phyloP scores from a whole-genome alignment of 2,329 filamentous ascomycete genomes.

The Trichoderma citrinoviride region DNA sequence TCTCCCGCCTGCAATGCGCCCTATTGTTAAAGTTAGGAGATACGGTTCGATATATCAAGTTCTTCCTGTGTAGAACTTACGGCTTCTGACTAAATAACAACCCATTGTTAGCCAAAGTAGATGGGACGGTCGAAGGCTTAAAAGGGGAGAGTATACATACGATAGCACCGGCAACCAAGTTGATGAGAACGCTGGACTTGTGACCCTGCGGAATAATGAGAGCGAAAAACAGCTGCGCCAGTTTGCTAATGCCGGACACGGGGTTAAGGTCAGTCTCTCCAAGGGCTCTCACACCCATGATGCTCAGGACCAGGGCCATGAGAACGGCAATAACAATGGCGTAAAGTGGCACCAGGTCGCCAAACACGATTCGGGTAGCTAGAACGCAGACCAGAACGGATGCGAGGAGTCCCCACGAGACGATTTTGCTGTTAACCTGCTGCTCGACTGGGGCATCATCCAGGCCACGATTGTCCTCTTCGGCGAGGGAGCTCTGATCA shows the following conservation, averaged over 20 bases:
- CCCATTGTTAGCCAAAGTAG: background rate
- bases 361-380: constrained; percentile 81
- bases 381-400: constrained; percentile 78
- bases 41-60: background rate
- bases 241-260: constrained; percentile 92
- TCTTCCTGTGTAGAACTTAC: constrained; percentile 30
- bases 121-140: background rate
- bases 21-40: constrained; percentile 29
- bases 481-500: constrained; percentile 22
- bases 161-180: constrained; percentile 88
- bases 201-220: constrained; percentile 78
- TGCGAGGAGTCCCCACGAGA: constrained; percentile 69
- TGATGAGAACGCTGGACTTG: constrained; percentile 88
- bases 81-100: constrained; percentile 39
- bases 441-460: constrained; percentile 83
- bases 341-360: constrained; percentile 73
- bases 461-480: constrained; percentile 42
- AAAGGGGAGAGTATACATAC: constrained; percentile 33
- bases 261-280: constrained; percentile 92
- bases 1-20: constrained; percentile 92
- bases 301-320: constrained; percentile 74
- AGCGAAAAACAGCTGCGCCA: constrained; percentile 94
- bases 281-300: constrained; percentile 68
- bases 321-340: constrained; percentile 76
- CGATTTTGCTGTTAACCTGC: constrained; percentile 69